Evolutionary conservation across 495 filamentous ascomycete genomes (phyloP), one percentile per base, ranked within the genome.

Genomic region (Sporormia fimetaria): DNA sequence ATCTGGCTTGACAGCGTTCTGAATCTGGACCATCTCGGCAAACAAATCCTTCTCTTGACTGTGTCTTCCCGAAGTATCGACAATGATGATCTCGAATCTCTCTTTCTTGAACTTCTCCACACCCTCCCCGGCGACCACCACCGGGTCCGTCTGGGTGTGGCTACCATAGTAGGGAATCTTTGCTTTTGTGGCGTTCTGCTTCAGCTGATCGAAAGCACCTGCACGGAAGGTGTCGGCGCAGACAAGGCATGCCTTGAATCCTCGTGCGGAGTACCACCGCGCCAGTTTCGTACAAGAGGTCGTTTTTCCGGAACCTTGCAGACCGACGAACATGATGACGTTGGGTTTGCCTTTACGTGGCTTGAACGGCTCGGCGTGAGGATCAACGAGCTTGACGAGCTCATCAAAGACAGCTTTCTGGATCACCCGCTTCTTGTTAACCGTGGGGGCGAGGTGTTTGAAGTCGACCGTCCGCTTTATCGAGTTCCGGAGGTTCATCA

Each of bases 21-120:
- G 90, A 42, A 99, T 96, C 61, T 99, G 86, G 44, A 84, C 78
- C 90, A 99, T 99, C 60, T 99, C 90, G 25, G 84, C 82, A 61
- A 99, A 99, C 8, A 99, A 68, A 15, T 90, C 87, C 49, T 84
- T 77, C 63, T 96, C 92, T 53, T 99, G 90, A 55, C 83, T 73
- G 66, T 99, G 90, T 44, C 90, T 71, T 51, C 90, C 90, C 42
- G 78, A 85, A 2, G 90, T 99, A 67, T 99, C 90, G 12, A 99
- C 90, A 47, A 99, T 94, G 49, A 99, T 99, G 37, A 99, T 78
- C 63, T 99, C 90, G 58, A 96, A 99, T 3, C 78, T 70, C 70
- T 99, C 92, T 66, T 94, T 95, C 69, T 93, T 95, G 70, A 99
- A 99, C 63, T 94, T 92, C 22, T 93, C 87, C 9, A 99, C 92